Percentiles rank a stretch among this genome's conserved stretches.
Evolutionary conservation across 164 flowering plant species (phyloP).

Genomic region (Annona squamosa): DNA sequence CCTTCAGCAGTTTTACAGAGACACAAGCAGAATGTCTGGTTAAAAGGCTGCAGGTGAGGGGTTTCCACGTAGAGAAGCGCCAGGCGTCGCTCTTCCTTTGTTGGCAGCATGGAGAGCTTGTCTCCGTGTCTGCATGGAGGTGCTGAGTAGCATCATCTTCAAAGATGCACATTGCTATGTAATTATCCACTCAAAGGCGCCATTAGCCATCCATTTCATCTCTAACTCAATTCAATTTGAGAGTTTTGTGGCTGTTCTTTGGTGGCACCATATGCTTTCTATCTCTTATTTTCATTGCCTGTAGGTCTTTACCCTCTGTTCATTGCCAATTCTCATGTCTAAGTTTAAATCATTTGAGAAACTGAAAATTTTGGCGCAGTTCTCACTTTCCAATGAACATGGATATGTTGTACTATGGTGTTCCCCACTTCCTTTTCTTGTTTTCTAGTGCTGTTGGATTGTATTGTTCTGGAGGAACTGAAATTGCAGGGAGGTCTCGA

Average conservation of each 20-base stretch:
- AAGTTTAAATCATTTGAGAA: background rate
- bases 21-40: slow-evolving; percentile 75
- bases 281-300: background rate
- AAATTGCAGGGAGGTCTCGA: too few species aligned
- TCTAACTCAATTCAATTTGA: slow-evolving; percentile 9
- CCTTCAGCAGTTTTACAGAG: slow-evolving; percentile 70
- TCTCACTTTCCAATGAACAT: background rate
- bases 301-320: background rate
- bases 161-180: slow-evolving; percentile 15
- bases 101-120: slow-evolving; percentile 79
- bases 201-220: slow-evolving; percentile 13
- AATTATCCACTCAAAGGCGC: slow-evolving; percentile 24
- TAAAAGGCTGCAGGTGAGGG: slow-evolving; percentile 58
- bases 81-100: slow-evolving; percentile 66
- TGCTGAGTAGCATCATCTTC: slow-evolving; percentile 36
- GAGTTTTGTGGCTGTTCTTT: slow-evolving; percentile 6
- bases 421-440: background rate
- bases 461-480: background rate
- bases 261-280: slow-evolving; percentile 8
- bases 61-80: slow-evolving; percentile 84
- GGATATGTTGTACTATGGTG: background rate
- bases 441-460: background rate
- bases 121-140: slow-evolving; percentile 84
- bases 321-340: background rate
- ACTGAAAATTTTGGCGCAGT: background rate